Evolutionary conservation across 2,329 filamentous ascomycete genomes (phyloP), one percentile per base, ranked within the genome.

Genomic region (Penicillium freii): DNA sequence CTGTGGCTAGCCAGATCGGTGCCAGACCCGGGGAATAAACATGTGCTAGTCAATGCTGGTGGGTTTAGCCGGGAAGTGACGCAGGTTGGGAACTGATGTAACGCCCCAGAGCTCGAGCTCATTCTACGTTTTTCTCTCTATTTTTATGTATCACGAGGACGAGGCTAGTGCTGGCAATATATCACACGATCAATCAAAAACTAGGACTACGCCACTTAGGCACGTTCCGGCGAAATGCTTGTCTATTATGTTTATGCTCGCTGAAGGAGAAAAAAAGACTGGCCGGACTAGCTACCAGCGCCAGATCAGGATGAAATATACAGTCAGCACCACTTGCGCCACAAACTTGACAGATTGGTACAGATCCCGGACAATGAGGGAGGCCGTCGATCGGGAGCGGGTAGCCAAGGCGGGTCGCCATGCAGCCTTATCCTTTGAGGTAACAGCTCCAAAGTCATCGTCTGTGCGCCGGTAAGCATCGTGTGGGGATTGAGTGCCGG

Each of bases 291-390:
- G 61, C 56, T 70, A 90, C 62, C 87, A 87, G 67, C 80, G 81
- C 75, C 82, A 85, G 56, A 87, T 79, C 65, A 93, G 75, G 75
- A 86, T 90, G 31, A 79, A 79, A 80, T 89, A 94, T 71, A 86
- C 86, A 15, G 77, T 62, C 44, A 87, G 72, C 21, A 84, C 85
- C 72, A 89, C 82, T 80, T 83, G 84, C 6, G 79, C 80, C 4
- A 92, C 86, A 47, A 83, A 79, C 76, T 83, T 85, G 19, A 87
- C 66, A 44, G 83, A 87, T 9, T 78, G 81, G 74, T 80, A 81
- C 38, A 91, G 74, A 71, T 93, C 88, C 27, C 79, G 77, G 33
- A 77, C 70, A 6, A 89, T 81, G 5, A 84, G 56, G 6, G 39
- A 57, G 4, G 39, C 54, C 13, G 69, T 71, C 64, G 68, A 65